Evolutionary conservation across 2,329 filamentous ascomycete species (phyloP), one percentile per base, ranked within the genome.

Genomic region (Fusarium palustre): DNA sequence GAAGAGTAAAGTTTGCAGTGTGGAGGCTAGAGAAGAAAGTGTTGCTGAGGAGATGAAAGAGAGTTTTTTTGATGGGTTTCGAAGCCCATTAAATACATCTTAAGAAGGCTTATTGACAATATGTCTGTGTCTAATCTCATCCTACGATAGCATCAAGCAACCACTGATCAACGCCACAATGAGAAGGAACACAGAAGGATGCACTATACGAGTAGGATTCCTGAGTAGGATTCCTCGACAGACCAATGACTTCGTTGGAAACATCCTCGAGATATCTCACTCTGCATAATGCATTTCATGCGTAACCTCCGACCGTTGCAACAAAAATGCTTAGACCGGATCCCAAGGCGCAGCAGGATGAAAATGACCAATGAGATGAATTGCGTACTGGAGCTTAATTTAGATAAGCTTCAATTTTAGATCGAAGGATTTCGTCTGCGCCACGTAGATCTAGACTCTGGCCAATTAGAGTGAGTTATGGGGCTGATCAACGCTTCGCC

Each of bases 131-230:
- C 9, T 4, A 11, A 5, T 7, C 25, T 9, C 24, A 39, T 25
- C 12, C n/a, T 7, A n/a, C 7, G 8, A 42, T 41, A 25, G 10
- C 34, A 16, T 22, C 22, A 42, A 41, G 3, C n/a, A 16, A 13
- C 8, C 7, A n/a, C 5, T 36, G 5, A 22, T 18, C 28, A 22
- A 31, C n/a, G 7, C n/a, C 16, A 61, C 13, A 39, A 34, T 30
- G 39, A 42, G n/a, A 33, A n/a, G 33, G 33, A 33, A 22, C 7
- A 15, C 10, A 12, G n/a, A 36, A 62, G 46, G 59, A 62, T 62
- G 43, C 13, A 10, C 22, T 25, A 36, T 16, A 18, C 24, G 13
- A 5, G n/a, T 7, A 55, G 46, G 56, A 47, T 55, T 46, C 10
- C 1, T 3, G 13, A 5, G n/a, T 7, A 55, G 46, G 56, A 47